phyloP scores from a whole-genome alignment of 345 rosid species.

The Limnanthes douglasii region DNA sequence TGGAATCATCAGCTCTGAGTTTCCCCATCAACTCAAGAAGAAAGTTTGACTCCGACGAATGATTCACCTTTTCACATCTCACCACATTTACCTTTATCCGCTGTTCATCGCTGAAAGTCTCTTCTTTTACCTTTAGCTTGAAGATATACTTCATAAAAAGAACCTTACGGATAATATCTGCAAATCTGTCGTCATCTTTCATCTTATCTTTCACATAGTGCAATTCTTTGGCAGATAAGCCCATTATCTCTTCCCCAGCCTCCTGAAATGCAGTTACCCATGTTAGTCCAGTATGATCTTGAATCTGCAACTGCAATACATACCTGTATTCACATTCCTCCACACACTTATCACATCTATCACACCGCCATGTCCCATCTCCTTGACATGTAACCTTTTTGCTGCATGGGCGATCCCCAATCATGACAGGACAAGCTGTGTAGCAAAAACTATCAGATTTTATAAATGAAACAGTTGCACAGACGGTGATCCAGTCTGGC shows the following conservation, averaged over 20 bases:
- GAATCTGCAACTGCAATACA: constrained; percentile 77
- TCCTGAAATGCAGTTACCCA: constrained; percentile 97
- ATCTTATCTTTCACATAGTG: constrained; percentile 43
- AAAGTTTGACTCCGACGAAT: constrained; percentile 41
- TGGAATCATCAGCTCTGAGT: constrained; percentile 24
- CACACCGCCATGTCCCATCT: constrained; percentile 89
- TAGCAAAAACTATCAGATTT: constrained; percentile 82
- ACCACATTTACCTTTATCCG: constrained; percentile 74
- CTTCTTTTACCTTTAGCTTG: constrained; percentile 92
- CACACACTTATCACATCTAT: constrained; percentile 51
- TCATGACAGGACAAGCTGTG: constrained; percentile 75
- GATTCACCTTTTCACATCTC: constrained; percentile 56
- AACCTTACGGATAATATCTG: constrained; percentile 46
- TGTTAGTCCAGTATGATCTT: constrained; percentile 71
- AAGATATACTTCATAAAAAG: constrained; percentile 48
- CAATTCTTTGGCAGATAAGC: constrained; percentile 73
- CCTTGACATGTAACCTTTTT: constrained; percentile 89
- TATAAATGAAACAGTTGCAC: constrained; percentile 43
- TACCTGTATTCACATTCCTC: constrained; percentile 81
- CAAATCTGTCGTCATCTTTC: constrained; percentile 52
- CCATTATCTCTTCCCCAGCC: constrained; percentile 70
- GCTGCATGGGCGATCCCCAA: constrained; percentile 70
- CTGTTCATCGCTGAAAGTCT: constrained; percentile 72
- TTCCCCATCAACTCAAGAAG: constrained; percentile 49
- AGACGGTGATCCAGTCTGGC: constrained; percentile 80